These are phyloP conservation scores for Taphrina betulina DNA, from an alignment of 1,139 yeast genomes.

Conservation along the genomic window DNA sequence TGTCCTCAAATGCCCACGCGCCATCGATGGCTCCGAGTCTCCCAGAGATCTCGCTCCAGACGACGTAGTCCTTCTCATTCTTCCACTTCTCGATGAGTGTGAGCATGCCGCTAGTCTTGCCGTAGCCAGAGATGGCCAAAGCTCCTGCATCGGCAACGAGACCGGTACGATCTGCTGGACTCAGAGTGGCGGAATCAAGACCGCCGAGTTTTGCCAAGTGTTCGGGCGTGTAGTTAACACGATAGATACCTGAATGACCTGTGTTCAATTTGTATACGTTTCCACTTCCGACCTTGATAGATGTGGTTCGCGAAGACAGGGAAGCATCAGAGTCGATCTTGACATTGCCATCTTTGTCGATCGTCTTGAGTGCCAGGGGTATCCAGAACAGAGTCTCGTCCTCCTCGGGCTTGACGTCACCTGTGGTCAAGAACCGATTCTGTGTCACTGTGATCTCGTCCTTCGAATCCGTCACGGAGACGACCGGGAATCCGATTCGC, in stretches of 20 bases:
- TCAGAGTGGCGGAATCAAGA: slow-evolving; percentile 55
- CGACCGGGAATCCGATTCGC: slow-evolving; percentile 79
- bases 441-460: slow-evolving; percentile 58
- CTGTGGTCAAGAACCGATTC: slow-evolving; percentile 74
- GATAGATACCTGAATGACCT: slow-evolving; percentile 78
- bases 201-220: slow-evolving; percentile 69
- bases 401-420: slow-evolving; percentile 72
- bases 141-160: slow-evolving; percentile 80
- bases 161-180: slow-evolving; percentile 83
- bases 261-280: slow-evolving; percentile 77
- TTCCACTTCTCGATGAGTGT: slow-evolving; percentile 68
- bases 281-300: slow-evolving; percentile 47
- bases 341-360: slow-evolving; percentile 63
- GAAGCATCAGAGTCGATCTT: slow-evolving; percentile 41
- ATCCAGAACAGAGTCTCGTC: slow-evolving; percentile 76
- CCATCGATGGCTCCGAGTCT: slow-evolving; percentile 57
- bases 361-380: slow-evolving; percentile 72
- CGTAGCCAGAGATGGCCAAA: slow-evolving; percentile 69
- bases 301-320: slow-evolving; percentile 54
- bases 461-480: slow-evolving; percentile 53
- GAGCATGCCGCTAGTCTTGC: slow-evolving; percentile 64
- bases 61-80: slow-evolving; percentile 66
- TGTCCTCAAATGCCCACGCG: slow-evolving; percentile 71
- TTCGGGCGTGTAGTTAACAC: slow-evolving; percentile 71
- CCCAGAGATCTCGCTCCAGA: slow-evolving; percentile 69